A percentile compares a stretch with the other conserved stretches of the same genome.
These are phyloP conservation scores for Phytophthora pseudosyringae DNA, from an alignment of 352 stramenopile species.

Conservation along the genomic window DNA sequence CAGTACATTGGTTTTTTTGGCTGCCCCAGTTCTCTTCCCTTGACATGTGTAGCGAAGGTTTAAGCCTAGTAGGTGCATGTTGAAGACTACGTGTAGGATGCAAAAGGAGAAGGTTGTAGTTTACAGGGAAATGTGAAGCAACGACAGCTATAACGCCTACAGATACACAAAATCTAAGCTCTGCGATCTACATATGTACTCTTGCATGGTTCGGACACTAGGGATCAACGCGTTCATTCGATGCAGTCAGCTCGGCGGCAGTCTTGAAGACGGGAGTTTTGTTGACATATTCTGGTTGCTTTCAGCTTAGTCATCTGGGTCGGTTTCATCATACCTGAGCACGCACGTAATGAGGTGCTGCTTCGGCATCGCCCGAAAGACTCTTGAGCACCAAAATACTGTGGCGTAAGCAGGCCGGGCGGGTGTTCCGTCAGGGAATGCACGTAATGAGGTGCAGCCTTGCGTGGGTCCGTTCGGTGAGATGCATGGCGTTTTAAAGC, in stretches of 20 bases:
- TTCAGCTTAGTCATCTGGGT: not conserved
- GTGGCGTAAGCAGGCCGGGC: not conserved
- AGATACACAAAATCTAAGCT: not conserved
- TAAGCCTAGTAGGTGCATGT: too few relatives aligned
- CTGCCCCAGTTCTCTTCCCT: not conserved
- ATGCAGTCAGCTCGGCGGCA: not conserved
- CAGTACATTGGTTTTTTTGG: slow-evolving; percentile 18
- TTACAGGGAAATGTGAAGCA: slow-evolving; percentile 7
- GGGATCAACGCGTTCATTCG: not conserved
- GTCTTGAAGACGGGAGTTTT: not conserved
- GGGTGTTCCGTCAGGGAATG: not conserved
- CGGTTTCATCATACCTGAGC: not conserved
- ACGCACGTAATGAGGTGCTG: slow-evolving; percentile 24
- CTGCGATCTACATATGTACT: not conserved
- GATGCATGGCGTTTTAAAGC: not conserved
- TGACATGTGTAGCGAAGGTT: too few relatives aligned
- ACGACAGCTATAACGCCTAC: not conserved
- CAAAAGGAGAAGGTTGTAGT: slow-evolving; percentile 1
- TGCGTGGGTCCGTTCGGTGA: not conserved
- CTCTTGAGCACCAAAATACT: not conserved
- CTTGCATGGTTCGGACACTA: not conserved
- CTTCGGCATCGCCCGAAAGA: slow-evolving; percentile 1
- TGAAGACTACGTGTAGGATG: not conserved
- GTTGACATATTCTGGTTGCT: not conserved
- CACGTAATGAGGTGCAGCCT: slow-evolving; percentile 17